Conservation (phyloP, 23 red algal genomes). For the Chondrus crispus region DNA sequence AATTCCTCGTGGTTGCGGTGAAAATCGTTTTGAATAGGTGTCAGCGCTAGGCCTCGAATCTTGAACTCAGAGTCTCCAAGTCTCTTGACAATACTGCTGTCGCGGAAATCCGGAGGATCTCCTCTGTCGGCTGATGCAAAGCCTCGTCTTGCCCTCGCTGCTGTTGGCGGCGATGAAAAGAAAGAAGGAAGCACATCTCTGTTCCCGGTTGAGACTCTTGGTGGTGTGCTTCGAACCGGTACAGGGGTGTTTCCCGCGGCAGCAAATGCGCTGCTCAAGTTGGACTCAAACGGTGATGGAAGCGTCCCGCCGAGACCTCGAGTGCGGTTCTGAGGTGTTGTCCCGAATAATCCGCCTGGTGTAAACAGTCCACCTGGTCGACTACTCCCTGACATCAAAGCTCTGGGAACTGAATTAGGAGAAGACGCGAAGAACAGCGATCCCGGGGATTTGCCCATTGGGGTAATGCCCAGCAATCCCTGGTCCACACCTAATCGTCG, state of each 20-base stretch:
- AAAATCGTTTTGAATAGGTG: no score
- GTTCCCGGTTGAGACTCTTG: background rate
- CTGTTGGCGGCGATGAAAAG: background rate
- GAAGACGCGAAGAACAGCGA: slow-evolving; percentile 37
- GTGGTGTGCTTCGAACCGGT: no score
- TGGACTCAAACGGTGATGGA: background rate
- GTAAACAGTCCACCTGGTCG: slow-evolving; percentile 48
- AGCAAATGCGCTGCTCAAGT: background rate
- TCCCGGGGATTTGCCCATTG: slow-evolving; percentile 50
- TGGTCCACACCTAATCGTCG: slow-evolving; percentile 29
- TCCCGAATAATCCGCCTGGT: slow-evolving; percentile 49
- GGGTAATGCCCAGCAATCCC: slow-evolving; percentile 28
- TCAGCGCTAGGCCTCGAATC: background rate
- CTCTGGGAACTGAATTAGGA: background rate
- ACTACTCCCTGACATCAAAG: background rate
- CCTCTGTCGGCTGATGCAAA: background rate
- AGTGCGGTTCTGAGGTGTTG: background rate
- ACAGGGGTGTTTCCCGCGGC: background rate
- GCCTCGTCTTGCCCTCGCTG: background rate
- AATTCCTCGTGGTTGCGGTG: no score
- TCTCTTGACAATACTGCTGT: background rate
- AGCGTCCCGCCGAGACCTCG: background rate
- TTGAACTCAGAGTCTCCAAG: background rate
- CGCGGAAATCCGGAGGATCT: background rate
- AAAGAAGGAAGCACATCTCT: background rate